phyloP scores from a whole-genome alignment of 371 early-diverging fungal species.

The Capillidium heterosporum region DNA sequence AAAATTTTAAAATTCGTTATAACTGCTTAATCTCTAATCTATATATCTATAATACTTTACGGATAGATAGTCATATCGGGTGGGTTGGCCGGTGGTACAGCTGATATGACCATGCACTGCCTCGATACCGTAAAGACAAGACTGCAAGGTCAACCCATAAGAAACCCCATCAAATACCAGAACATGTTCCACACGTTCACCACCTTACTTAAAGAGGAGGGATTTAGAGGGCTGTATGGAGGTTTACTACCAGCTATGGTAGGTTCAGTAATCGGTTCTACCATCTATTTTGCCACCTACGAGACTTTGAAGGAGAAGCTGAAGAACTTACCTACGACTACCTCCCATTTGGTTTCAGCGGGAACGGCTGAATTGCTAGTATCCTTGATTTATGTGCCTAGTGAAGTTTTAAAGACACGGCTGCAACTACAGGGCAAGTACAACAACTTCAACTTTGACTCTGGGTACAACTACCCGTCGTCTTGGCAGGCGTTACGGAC shows the following conservation, averaged over 20 bases:
- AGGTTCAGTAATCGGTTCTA: conserved; percentile 52
- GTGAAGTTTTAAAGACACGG: conserved; percentile 52
- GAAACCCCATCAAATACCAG: conserved; percentile 29
- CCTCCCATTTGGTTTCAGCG: conserved; percentile 42
- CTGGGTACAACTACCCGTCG: conserved; percentile 52
- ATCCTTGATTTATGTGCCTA: conserved; percentile 57
- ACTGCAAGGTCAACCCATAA: conserved; percentile 35
- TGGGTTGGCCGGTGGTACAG: conserved; percentile 46
- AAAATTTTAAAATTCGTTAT: too few relatives aligned
- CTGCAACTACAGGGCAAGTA: conserved; percentile 65
- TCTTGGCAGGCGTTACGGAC: conserved; percentile 50
- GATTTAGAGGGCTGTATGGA: conserved; percentile 47
- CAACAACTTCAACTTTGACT: conserved; percentile 54
- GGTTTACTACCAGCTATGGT: conserved; percentile 54
- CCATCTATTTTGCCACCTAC: conserved; percentile 57
- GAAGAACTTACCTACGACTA: conserved; percentile 33
- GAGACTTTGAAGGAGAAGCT: conserved; percentile 46
- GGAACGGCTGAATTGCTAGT: conserved; percentile 53
- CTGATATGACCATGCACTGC: conserved; percentile 60
- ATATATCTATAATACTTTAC: not conserved
- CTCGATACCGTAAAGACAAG: conserved; percentile 69
- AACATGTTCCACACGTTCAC: conserved; percentile 45
- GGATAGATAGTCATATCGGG: conserved; percentile 41
- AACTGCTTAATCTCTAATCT: not conserved
- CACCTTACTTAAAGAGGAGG: conserved; percentile 44